Conservation (phyloP, 345 rosid species). For the Syzygium aqueum region DNA sequence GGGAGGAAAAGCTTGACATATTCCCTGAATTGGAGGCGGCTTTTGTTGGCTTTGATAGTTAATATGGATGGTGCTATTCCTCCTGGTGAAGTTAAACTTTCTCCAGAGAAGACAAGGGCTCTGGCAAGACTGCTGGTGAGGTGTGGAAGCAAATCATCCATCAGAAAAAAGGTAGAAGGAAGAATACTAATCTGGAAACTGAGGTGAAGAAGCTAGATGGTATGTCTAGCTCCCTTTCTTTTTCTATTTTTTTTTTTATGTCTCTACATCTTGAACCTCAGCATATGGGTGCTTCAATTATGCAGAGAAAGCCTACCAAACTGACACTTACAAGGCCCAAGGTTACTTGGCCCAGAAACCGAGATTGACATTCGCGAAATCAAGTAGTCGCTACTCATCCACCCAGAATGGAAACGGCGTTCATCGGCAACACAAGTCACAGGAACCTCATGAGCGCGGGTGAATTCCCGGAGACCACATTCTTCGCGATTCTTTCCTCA, state of each 20-base stretch:
- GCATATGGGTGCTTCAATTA: no score
- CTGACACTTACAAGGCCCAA: no score
- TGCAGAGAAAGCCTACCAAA: no score
- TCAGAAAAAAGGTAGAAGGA: background rate
- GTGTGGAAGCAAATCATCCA: no score
- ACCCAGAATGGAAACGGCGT: constrained; percentile 66
- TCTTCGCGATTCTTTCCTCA: constrained; percentile 8
- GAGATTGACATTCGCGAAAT: constrained; percentile 44
- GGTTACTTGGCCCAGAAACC: constrained; percentile 45
- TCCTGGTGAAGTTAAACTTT: background rate
- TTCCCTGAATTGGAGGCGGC: background rate
- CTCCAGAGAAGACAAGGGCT: background rate
- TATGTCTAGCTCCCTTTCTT: background rate
- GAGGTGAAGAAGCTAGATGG: background rate
- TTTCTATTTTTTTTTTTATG: no score
- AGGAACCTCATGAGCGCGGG: constrained; percentile 40
- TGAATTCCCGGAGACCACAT: constrained; percentile 46
- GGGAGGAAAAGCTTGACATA: background rate
- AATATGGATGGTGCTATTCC: background rate
- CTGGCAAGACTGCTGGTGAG: no score
- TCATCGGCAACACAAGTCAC: constrained; percentile 43
- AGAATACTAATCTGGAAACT: background rate
- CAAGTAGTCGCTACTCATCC: constrained; percentile 69
- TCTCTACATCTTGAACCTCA: no score
- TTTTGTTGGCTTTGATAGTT: background rate